A percentile compares a stretch with the other conserved stretches of the same genome.
Conservation (phyloP, 345 rosid genomes). For the Eucalyptus curtisii region DNA sequence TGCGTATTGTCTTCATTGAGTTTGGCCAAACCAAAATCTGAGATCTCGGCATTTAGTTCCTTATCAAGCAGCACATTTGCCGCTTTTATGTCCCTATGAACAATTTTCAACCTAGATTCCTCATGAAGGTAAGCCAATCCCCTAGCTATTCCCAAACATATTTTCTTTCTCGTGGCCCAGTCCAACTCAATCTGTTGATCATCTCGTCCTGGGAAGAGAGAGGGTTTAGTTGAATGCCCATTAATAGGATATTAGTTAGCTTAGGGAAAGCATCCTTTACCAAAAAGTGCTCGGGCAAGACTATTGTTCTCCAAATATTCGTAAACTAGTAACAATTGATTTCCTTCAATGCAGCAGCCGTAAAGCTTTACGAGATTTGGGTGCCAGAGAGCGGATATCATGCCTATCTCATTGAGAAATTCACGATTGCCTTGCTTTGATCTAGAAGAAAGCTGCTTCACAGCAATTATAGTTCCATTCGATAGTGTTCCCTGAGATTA, state of each 20-base stretch:
- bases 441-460: conserved; percentile 56
- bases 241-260: not conserved
- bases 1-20: conserved; percentile 68
- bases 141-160: conserved; percentile 35
- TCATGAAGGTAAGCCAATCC: conserved; percentile 46
- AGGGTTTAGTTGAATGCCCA: not conserved
- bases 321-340: conserved; percentile 41
- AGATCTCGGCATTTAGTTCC: too few relatives aligned
- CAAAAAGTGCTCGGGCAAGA: conserved; percentile 50
- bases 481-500: conserved; percentile 30
- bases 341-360: conserved; percentile 59
- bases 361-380: conserved; percentile 49
- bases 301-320: conserved; percentile 59
- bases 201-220: conserved; percentile 12
- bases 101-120: too few relatives aligned
- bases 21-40: conserved; percentile 1
- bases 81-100: too few relatives aligned
- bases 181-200: conserved; percentile 30
- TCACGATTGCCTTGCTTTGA: conserved; percentile 68
- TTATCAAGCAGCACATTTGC: too few relatives aligned
- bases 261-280: not conserved
- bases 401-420: conserved; percentile 55
- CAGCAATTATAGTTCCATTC: conserved; percentile 49
- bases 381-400: conserved; percentile 60
- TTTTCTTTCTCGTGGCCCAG: conserved; percentile 43